A percentile compares a stretch with the other conserved stretches of the same genome.
phyloP scores from a whole-genome alignment of 225 moss, liverwort and hornwort species.

The Bryum argenteum region DNA sequence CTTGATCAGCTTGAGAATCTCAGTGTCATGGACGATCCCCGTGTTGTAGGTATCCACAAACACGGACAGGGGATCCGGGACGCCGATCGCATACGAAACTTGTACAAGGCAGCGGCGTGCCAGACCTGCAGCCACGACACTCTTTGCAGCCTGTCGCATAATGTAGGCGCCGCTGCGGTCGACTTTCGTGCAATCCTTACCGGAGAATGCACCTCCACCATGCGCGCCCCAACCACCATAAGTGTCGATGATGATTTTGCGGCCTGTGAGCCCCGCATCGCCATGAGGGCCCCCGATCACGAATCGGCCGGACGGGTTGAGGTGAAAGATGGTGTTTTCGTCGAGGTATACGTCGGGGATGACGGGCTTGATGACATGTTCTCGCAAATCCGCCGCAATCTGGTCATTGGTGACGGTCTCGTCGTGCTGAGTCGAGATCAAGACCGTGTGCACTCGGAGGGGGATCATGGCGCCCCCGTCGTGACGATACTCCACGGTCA shows the following conservation, averaged over 20 bases:
- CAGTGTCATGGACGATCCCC: slow-evolving; percentile 49
- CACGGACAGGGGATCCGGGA: slow-evolving; percentile 61
- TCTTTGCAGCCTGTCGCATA: slow-evolving; percentile 71
- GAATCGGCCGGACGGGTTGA: slow-evolving; percentile 72
- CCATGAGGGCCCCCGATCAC: slow-evolving; percentile 70
- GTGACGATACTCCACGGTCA: slow-evolving; percentile 71
- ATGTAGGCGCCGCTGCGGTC: slow-evolving; percentile 76
- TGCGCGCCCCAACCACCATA: slow-evolving; percentile 85
- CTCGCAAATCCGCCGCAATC: slow-evolving; percentile 56
- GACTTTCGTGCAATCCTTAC: slow-evolving; percentile 72
- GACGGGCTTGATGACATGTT: slow-evolving; percentile 68
- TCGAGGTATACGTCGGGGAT: slow-evolving; percentile 67
- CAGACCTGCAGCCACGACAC: slow-evolving; percentile 68
- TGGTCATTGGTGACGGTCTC: slow-evolving; percentile 70
- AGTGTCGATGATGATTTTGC: slow-evolving; percentile 75
- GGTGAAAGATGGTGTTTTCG: slow-evolving; percentile 70
- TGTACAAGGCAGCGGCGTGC: slow-evolving; percentile 65
- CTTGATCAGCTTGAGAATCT: slow-evolving; percentile 56
- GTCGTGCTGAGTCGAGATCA: slow-evolving; percentile 77
- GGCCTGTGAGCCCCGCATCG: slow-evolving; percentile 73
- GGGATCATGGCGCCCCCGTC: slow-evolving; percentile 68
- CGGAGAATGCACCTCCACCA: slow-evolving; percentile 74
- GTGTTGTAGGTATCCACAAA: slow-evolving; percentile 67
- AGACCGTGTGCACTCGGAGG: slow-evolving; percentile 60
- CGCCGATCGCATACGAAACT: slow-evolving; percentile 70